Base-by-base conservation (phyloP, 2,329 filamentous ascomycete species). In the Bipolaris oryzae region DNA sequence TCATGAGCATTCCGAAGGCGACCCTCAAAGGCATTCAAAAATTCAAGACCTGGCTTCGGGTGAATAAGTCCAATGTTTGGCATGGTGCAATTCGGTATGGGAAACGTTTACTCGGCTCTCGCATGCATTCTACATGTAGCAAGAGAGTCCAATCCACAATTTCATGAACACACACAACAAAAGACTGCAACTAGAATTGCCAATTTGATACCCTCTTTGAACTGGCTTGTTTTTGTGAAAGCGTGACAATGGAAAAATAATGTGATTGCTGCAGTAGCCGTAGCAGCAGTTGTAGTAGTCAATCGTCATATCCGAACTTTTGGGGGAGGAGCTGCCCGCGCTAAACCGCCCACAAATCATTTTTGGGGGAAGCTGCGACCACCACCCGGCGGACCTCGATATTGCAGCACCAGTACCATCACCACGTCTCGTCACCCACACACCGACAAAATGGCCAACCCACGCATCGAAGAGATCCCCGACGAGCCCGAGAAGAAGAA, bases 401-500 rank as follows among this genome's bases (percentile, higher is more conserved):
- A 48, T 57, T 54, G 52, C 51, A 60, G 47, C 60, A 55, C 53
- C 51, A 60, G 47, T 58, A 55, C 53, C 61, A 53, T 56, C 58
- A 63, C 55, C 62, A 41, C 55, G 41, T 46, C 34, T 53, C 53
- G 50, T 60, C 60, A 59, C 67, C 69, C 64, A 71, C 67, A 70
- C 61, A 78, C 75, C 31, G 67, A 74, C 77, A 91, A 81, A 80
- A 99, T 99, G 95, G 90, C 95, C 79, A 96, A 97, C 85, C 91
- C 94, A 80, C 90, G 94, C 82, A 89, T 98, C 81, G 94, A 99
- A 86, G 95, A 99, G 84, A 87, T 99, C 75, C 89, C 91, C 73
- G 95, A 98, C 78, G 92, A 85, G 83, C 85, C 88, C 77, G 88
- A 91, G 74, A 81, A 82, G 84, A 93, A 95, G 87, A 85, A 86